phyloP scores from a whole-genome alignment of 257 asterid genomes.

The Cinchona pubescens region DNA sequence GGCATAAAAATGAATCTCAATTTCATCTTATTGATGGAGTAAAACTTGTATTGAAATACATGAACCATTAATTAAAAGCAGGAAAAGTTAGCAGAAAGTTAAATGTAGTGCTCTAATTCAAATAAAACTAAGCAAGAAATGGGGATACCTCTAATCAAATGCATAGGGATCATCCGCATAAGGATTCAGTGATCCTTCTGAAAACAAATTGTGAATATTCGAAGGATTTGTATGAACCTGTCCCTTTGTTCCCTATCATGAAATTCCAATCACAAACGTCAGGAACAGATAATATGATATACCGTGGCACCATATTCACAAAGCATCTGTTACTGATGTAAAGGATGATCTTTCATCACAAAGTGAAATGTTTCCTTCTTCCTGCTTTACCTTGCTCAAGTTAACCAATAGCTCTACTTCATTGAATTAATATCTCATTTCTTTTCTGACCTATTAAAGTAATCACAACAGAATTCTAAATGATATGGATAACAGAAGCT shows the following conservation, averaged over 20 bases:
- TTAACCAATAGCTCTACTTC: background rate
- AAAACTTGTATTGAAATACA: background rate
- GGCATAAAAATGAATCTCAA: background rate
- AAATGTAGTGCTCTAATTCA: background rate
- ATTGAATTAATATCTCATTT: background rate
- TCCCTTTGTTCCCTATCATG: constrained; percentile 46
- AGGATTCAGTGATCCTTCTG: constrained; percentile 96
- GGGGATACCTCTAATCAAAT: constrained; percentile 74
- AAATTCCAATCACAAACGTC: background rate
- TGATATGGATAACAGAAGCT: background rate
- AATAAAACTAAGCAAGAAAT: background rate
- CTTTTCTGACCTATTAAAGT: background rate
- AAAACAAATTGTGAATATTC: constrained; percentile 83
- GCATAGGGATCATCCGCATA: constrained; percentile 96
- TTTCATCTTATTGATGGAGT: background rate
- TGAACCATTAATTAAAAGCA: background rate
- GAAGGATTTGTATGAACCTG: constrained; percentile 54
- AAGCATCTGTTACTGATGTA: background rate
- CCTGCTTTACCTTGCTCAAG: background rate
- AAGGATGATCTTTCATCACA: background rate
- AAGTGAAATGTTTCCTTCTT: background rate
- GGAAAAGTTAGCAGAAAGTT: background rate
- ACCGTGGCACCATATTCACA: background rate
- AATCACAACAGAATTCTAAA: background rate
- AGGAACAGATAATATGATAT: background rate